A percentile compares a stretch with the other conserved stretches of the same genome.
phyloP scores from a whole-genome alignment of 192 early-diverging fungal species.

The Gonapodya prolifera region DNA sequence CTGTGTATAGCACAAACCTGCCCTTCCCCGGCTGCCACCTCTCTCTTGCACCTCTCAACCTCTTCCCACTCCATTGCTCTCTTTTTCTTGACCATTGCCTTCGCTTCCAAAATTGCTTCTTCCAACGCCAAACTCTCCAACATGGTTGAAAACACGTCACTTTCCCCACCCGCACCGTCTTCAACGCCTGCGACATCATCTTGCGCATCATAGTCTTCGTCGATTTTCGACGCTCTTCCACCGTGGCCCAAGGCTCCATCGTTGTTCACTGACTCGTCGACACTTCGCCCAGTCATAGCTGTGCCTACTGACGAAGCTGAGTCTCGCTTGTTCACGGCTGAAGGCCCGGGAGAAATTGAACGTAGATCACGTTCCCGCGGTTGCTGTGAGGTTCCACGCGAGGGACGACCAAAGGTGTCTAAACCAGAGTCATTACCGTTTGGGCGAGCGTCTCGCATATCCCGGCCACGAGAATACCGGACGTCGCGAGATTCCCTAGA shows the following conservation, averaged over 20 bases:
- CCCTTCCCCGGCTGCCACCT: background rate
- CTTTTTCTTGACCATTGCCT: background rate
- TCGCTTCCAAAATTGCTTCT: background rate
- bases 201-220: too few species aligned
- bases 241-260: too few species aligned
- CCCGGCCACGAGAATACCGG: background rate
- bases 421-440: background rate
- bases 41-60: background rate
- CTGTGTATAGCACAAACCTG: background rate
- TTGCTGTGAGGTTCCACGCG: too few species aligned
- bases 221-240: too few species aligned
- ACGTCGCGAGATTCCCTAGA: background rate
- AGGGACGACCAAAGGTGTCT: too few species aligned
- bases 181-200: background rate
- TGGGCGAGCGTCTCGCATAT: too few species aligned
- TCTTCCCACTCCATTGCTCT: background rate
- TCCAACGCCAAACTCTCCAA: background rate
- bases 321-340: background rate
- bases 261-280: too few species aligned
- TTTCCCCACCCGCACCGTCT: background rate
- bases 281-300: background rate
- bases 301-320: background rate
- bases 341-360: background rate
- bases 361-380: background rate
- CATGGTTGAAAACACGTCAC: background rate